Conservation (phyloP, 2,329 filamentous ascomycete species). For the Verticillium nubilum region DNA sequence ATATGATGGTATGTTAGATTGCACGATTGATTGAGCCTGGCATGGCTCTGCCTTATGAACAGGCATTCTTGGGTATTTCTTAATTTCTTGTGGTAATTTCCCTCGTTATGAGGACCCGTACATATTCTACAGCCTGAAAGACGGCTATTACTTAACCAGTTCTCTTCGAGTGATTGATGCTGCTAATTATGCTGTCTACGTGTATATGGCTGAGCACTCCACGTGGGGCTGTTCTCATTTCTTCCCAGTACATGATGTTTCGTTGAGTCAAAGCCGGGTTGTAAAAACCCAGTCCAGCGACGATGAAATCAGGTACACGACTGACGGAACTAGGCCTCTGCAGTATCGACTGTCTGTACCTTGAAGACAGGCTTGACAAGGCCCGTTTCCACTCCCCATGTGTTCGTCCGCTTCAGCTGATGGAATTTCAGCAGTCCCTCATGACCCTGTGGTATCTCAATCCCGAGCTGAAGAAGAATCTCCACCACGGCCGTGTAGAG, state of each 20-base stretch:
- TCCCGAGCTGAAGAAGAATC: constrained; percentile 34
- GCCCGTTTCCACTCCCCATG: constrained; percentile 30
- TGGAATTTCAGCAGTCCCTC: constrained; percentile 25
- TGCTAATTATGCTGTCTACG: no score
- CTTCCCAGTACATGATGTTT: no score
- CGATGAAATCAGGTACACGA: no score
- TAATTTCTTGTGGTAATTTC: neutral
- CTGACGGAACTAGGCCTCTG: neutral
- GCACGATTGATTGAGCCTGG: neutral
- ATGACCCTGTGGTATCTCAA: constrained; percentile 26
- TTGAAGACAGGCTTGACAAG: constrained; percentile 8
- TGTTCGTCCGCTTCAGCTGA: constrained; percentile 27
- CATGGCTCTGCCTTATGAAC: neutral
- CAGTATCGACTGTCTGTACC: neutral
- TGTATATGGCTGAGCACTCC: no score
- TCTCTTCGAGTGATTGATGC: neutral
- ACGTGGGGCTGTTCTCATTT: no score
- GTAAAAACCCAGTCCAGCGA: no score
- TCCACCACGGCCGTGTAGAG: constrained; percentile 38
- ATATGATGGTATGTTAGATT: neutral
- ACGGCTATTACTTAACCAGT: no score
- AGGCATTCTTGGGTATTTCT: neutral
- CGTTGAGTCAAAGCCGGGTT: no score
- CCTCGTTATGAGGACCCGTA: neutral
- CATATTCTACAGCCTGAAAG: neutral